Evolutionary conservation across 805 yeast species (phyloP), one percentile per base, ranked within the genome.

Genomic region (Blastobotrys robertii): DNA sequence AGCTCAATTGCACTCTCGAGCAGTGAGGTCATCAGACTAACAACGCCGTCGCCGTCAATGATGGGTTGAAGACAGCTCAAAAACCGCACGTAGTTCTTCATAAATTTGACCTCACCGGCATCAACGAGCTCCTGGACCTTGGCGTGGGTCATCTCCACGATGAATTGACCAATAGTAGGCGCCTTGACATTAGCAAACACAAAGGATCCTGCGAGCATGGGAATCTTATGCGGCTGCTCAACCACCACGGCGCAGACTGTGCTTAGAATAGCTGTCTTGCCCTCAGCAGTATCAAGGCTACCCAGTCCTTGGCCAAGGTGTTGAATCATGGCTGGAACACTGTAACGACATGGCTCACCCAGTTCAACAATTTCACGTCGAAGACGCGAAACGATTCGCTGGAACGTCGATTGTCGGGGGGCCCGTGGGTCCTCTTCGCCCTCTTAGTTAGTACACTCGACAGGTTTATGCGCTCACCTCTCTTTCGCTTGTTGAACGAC

Each of bases 171-270:
- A 35, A 84, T 78, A 32, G 73, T 66, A 30, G 74, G 72, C 59
- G 76, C 77, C 45, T 72, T 72, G 16, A 81, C 68, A 62, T 82
- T 80, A 38, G 84, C 77, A 15, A 79, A 66, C 54, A 80, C 72
- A 4, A 87, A 64, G 50, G 86, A 67, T 7, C 79, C 76, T 22
- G 86, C 73, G 44, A 90, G 62, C n/a, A 79, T 73, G 10, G 80
- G 76, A 46, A 81, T 74, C 59, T 88, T 92, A 49, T 88, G 95
- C 0, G 99, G 97, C 61, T 90, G 96, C 61, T 92, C 97, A 25
- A 74, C 63, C 8, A 81, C 69, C 36, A 84, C 73, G 2, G 94
- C 84, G 43, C 73, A 72, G 19, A 87, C 56, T 2, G 84, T 82
- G 39, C 72, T 69, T 46, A 84, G 63, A 14, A 84, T 65, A 2